phyloP scores from a whole-genome alignment of 1,284 basidiomycete genomes.

The Malassezia nana region DNA sequence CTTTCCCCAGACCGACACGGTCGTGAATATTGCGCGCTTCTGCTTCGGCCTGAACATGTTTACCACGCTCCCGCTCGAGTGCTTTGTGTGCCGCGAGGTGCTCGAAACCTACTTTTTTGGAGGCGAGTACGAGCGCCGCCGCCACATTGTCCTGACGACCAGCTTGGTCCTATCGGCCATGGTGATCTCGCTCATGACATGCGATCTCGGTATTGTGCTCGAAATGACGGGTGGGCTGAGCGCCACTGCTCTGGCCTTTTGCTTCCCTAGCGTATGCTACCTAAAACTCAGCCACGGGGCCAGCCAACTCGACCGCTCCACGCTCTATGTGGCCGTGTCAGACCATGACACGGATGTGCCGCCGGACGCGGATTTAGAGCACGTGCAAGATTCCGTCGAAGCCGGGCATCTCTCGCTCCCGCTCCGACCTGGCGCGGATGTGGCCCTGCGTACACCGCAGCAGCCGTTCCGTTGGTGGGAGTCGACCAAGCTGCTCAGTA shows the following conservation, averaged over 20 bases:
- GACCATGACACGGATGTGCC: slow-evolving; percentile 9
- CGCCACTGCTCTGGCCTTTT: slow-evolving; percentile 86
- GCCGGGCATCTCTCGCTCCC: slow-evolving; percentile 42
- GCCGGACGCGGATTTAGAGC: slow-evolving; percentile 19
- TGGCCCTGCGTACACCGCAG: slow-evolving; percentile 22
- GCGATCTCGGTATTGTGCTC: slow-evolving; percentile 91
- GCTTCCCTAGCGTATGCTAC: slow-evolving; percentile 52
- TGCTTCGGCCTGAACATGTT: slow-evolving; percentile 98
- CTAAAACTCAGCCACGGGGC: slow-evolving; percentile 40
- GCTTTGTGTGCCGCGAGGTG: slow-evolving; percentile 84
- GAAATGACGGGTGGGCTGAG: slow-evolving; percentile 93
- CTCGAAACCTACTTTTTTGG: slow-evolving; percentile 38
- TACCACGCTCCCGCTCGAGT: slow-evolving; percentile 81
- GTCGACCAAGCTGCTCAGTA: slow-evolving; percentile 39
- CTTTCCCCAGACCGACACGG: slow-evolving; percentile 41
- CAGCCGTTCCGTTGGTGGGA: slow-evolving; percentile 38
- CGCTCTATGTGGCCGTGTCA: slow-evolving; percentile 6
- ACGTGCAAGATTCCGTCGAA: slow-evolving; percentile 23
- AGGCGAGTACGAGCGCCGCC: slow-evolving; percentile 43
- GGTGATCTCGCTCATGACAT: slow-evolving; percentile 78
- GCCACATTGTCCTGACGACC: slow-evolving; percentile 85
- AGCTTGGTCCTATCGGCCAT: slow-evolving; percentile 72
- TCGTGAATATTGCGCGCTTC: slow-evolving; percentile 69
- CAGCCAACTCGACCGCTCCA: slow-evolving; percentile 22
- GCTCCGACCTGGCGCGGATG: slow-evolving; percentile 37